A percentile compares a stretch with the other conserved stretches of the same genome.
phyloP scores from a whole-genome alignment of 2,329 filamentous ascomycete genomes.

The Tolypocladium nubicola region DNA sequence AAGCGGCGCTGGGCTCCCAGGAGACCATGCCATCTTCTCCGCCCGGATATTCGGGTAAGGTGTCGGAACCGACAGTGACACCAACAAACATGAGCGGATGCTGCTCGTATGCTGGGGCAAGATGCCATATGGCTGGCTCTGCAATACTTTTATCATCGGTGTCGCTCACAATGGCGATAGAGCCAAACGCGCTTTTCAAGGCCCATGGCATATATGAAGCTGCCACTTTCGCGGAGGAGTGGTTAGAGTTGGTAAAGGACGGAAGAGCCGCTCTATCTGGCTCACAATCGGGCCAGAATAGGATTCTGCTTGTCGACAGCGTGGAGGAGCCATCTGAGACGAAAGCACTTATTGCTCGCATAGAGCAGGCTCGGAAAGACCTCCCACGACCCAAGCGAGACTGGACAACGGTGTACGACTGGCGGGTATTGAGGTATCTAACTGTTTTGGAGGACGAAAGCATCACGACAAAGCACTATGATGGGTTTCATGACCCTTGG shows the following conservation, averaged over 20 bases:
- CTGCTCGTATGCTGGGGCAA: slow-evolving; percentile 21
- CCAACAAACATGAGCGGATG: not conserved
- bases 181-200: slow-evolving; percentile 26
- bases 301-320: slow-evolving; percentile 33
- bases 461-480: slow-evolving; percentile 19
- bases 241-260: slow-evolving; percentile 12
- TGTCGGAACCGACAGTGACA: too few relatives aligned
- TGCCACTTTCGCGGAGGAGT: slow-evolving; percentile 23
- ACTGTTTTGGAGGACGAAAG: slow-evolving; percentile 24
- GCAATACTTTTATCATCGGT: slow-evolving; percentile 31
- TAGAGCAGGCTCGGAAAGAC: slow-evolving; percentile 18
- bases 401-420: slow-evolving; percentile 35
- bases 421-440: slow-evolving; percentile 32
- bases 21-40: not conserved
- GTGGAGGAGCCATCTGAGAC: slow-evolving; percentile 18
- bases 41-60: not conserved
- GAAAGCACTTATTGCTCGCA: slow-evolving; percentile 18
- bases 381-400: slow-evolving; percentile 17
- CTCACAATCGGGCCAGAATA: slow-evolving; percentile 1
- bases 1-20: not conserved
- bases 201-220: slow-evolving; percentile 29
- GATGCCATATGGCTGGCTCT: slow-evolving; percentile 26
- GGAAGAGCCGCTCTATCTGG: not conserved
- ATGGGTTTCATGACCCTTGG: slow-evolving; percentile 29
- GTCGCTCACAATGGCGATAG: slow-evolving; percentile 23